phyloP scores from a whole-genome alignment of 2,329 filamentous ascomycete species.

The Fusarium haematococcum region DNA sequence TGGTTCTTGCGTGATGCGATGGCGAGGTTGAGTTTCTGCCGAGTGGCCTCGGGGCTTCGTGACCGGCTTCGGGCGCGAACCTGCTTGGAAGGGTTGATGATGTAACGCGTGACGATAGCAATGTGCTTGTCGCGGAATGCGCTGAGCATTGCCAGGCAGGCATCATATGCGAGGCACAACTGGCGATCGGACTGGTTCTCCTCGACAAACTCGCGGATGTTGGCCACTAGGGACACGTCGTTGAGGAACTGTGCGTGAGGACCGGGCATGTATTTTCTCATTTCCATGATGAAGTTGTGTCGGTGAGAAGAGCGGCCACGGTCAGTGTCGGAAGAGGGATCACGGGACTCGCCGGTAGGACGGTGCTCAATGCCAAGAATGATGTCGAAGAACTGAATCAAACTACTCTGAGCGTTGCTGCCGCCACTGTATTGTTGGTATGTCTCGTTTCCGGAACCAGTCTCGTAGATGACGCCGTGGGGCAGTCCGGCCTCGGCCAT shows the following conservation, averaged over 20 bases:
- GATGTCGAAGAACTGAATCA: constrained; percentile 98
- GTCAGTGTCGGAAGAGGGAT: constrained; percentile 57
- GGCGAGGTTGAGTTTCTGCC: constrained; percentile 70
- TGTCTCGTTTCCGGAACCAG: constrained; percentile 73
- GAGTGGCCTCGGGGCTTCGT: constrained; percentile 65
- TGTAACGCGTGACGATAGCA: constrained; percentile 94
- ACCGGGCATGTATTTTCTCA: constrained; percentile 97
- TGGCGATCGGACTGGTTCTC: constrained; percentile 68
- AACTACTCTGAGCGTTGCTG: constrained; percentile 95
- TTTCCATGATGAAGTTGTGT: constrained; percentile 95
- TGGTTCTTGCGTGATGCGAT: constrained; percentile 64
- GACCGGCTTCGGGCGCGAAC: constrained; percentile 73
- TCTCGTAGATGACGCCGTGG: constrained; percentile 87
- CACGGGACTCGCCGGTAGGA: constrained; percentile 81
- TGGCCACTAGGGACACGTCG: constrained; percentile 82
- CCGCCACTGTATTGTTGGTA: constrained; percentile 92
- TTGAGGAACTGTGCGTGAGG: constrained; percentile 89
- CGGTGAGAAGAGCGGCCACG: constrained; percentile 54
- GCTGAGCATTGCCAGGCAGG: constrained; percentile 79
- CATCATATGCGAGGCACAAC: constrained; percentile 87
- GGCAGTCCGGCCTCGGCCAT: constrained; percentile 95
- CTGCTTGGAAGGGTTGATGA: constrained; percentile 88
- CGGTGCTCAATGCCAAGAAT: constrained; percentile 90
- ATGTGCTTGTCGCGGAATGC: constrained; percentile 93
- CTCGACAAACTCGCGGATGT: constrained; percentile 87